These are phyloP conservation scores for Pterocarpus santalinus DNA, from an alignment of 306 rosid species.

Conservation along the genomic window DNA sequence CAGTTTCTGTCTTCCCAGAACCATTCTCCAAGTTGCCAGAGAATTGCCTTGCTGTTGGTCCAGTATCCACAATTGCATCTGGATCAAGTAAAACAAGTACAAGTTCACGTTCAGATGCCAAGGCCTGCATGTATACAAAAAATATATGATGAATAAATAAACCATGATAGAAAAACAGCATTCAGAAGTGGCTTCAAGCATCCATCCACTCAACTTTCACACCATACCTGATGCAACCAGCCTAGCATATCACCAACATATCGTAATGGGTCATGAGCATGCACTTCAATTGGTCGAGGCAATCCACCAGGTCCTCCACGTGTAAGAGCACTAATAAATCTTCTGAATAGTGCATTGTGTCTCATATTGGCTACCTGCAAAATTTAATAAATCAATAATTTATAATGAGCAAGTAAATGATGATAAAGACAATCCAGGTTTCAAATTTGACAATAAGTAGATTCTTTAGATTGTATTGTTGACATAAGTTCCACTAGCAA, in stretches of 20 bases:
- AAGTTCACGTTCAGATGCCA: slow-evolving; percentile 99
- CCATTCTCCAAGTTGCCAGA: slow-evolving; percentile 63
- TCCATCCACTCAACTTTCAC: slow-evolving; percentile 42
- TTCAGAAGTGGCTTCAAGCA: slow-evolving; percentile 41
- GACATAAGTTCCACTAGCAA: slow-evolving; percentile 7
- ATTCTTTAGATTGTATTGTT: slow-evolving; percentile 29
- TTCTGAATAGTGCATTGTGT: slow-evolving; percentile 92
- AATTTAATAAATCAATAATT: slow-evolving; percentile 26
- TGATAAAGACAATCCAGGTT: slow-evolving; percentile 38
- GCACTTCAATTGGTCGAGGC: slow-evolving; percentile 99
- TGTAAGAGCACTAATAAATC: slow-evolving; percentile 97
- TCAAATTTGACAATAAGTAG: slow-evolving; percentile 43
- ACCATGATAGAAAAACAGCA: slow-evolving; percentile 28
- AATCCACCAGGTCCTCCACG: slow-evolving; percentile 98
- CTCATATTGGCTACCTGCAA: slow-evolving; percentile 97
- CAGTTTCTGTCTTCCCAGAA: slow-evolving; percentile 71
- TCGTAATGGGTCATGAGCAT: slow-evolving; percentile 97
- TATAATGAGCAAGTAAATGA: slow-evolving; percentile 32
- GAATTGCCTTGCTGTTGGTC: slow-evolving; percentile 65
- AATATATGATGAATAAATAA: slow-evolving; percentile 30
- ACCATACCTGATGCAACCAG: slow-evolving; percentile 91
- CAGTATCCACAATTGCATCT: slow-evolving; percentile 68
- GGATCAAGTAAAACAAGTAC: slow-evolving; percentile 82
- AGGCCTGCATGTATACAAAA: slow-evolving; percentile 66
- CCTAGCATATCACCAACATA: slow-evolving; percentile 98